Evolutionary conservation across 2,329 filamentous ascomycete species (phyloP).

Genomic region (Fusarium sp.): DNA sequence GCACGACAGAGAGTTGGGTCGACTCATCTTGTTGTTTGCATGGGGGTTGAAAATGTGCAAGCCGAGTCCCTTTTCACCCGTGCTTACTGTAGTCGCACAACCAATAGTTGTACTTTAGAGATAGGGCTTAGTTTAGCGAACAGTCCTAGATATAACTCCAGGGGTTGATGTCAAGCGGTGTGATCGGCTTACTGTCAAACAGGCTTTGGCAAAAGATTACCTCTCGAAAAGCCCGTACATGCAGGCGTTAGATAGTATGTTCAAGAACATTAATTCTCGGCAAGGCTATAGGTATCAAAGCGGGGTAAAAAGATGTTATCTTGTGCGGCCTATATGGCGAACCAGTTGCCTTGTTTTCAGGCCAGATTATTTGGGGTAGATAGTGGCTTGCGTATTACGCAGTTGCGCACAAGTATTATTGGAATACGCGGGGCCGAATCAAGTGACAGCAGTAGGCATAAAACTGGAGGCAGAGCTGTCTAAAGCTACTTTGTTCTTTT

Average conservation of each 20-base stretch:
- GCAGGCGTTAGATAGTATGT: rapidly evolving
- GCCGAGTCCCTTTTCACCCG: neutral
- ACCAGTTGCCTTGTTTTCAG: neutral
- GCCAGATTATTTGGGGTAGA: neutral
- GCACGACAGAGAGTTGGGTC: too few species aligned
- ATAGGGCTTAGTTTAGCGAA: neutral
- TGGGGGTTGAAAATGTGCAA: neutral
- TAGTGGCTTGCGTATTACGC: neutral
- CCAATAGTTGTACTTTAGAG: neutral
- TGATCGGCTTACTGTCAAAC: neutral
- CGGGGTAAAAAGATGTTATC: neutral
- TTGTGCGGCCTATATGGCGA: neutral
- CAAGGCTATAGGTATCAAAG: neutral
- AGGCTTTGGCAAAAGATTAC: neutral
- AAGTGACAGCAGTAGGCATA: neutral
- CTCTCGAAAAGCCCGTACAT: rapidly evolving
- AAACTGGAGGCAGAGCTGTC: neutral
- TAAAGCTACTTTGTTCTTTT: neutral
- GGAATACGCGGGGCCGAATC: neutral
- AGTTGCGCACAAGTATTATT: neutral
- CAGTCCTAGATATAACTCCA: rapidly evolving
- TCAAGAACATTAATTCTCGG: rapidly evolving
- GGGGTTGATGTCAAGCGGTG: neutral
- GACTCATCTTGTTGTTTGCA: neutral
- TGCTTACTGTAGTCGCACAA: neutral